Evolutionary conservation across 2,329 filamentous ascomycete species (phyloP), one percentile per base, ranked within the genome.

Genomic region (Trichophyton simii): DNA sequence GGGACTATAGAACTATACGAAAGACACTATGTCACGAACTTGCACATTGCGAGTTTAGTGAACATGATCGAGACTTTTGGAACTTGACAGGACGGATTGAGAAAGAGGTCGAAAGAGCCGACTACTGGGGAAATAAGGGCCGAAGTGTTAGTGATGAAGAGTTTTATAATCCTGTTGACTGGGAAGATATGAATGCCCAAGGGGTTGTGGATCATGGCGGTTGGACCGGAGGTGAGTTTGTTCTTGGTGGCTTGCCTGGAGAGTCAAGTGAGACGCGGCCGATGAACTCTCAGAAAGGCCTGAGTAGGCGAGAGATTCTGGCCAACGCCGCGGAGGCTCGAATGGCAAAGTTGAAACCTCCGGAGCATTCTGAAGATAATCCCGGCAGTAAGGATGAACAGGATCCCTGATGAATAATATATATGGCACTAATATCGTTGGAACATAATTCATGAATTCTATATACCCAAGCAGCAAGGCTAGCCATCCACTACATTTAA

Each of bases 11-110:
- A 68, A 91, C 87, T 0, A 95, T 99, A 57, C 83, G 94, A 59
- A 89, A 88, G 67, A 97, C 94, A 54, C 79, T 99, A 11, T 97
- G 92, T 71, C 94, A 99, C 76, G 94, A 99, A 77, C 79, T 99
- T 18, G 87, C 91, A 66, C 94, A 99, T 74, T 96, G 96, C 68
- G 89, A 96, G 8, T 87, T 87, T 75, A 80, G 87, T 0, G 84
- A 87, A 0, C 94, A 99, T 72, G 91, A 97, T 73, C 79, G 84
- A 18, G 77, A 88, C 55, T 99, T 99, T 70, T 97, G 94, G 92
- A 83, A 90, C 60, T 73, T 99, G 68, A 96, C 89, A 66, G 86
- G 85, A 67, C 82, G 87, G 77, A 95, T 96, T 69, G 91, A 97
- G 78, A 80, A 81, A 58, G 92, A 96, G 77, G 92, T 96, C 2